Base-by-base conservation (phyloP, 176 grass and related monocot genomes). In the Otatea glauca region DNA sequence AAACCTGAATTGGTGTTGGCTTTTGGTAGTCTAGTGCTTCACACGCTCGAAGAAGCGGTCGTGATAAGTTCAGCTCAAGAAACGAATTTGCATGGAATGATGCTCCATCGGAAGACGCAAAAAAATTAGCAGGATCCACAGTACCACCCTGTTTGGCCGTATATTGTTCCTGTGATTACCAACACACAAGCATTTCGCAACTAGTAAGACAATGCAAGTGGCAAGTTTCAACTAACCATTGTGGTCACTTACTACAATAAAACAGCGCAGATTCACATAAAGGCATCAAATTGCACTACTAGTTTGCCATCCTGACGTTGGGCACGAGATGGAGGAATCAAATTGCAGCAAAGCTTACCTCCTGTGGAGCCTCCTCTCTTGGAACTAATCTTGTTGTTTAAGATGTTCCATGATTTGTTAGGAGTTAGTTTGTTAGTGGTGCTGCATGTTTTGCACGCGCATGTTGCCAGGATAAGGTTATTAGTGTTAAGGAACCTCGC, bases 41-140 rank as follows among this genome's bases (percentile, higher is more conserved):
- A 60, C 96, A 98, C 68, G 93, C 92, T 86, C 96, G 89, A 78
- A 98, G 55, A 50, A 98, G 91, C 4, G 93, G 91, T 3, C 96
- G 89, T 63, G 96, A 98, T 66, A 98, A 78, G 79, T 98, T 95
- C 49, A 98, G 83, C 43, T 95, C 93, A 58, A 93, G 82, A 84
- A 98, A 98, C 21, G 93, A 98, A 85, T 95, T 95, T 79, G 96
- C 89, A 90, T 92, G 83, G 72, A 98, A 98, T 0, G 96, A 98
- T 47, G 91, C 89, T 86, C 91, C 91, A 1, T 29, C 1, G 29
- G 29, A 29, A 29, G 29, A 29, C 29, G 29, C 29, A 29, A 29
- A 29, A 29, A 29, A 29, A 29, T 65, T 77, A 18, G 69, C 60
- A 38, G 89, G 70, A 5, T 83, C 86, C 35, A 72, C 47, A 10